Base-by-base conservation (phyloP, 2,329 filamentous ascomycete species). In the Fusarium tjaetaba region DNA sequence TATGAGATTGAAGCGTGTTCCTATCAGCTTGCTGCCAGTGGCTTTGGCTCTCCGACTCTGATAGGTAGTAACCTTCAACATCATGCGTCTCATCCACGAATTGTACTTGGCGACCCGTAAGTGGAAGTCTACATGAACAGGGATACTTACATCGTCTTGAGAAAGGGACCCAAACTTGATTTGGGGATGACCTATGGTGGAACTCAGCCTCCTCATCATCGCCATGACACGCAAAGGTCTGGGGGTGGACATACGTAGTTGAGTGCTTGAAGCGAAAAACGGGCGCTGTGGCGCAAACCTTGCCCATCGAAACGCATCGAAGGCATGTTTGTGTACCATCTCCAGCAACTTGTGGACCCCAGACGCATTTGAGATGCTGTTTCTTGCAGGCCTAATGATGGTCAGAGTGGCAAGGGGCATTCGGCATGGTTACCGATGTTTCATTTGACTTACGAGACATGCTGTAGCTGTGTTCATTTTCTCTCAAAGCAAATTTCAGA, bases 31-130 rank as follows among this genome's bases (percentile, higher is more conserved):
- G 34, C 5, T 57, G 39, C 60, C 51, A 39, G 4, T 30, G 32
- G 13, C 18, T 30, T 39, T 16, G 43, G 11, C 45, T 49, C n/a
- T 45, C 42, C 15, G 36, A 48, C 18, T 59, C 62, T 38, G 18
- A 57, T n/a, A 65, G 28, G 30, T 75, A 75, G 11, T 70, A 45
- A 24, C 61, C 71, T 59, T 73, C 71, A n/a, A 75, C 48, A 45
- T 65, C 62, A 2, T 10, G 34, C 15, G 72, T 74, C 39, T 75
- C 72, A 26, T 74, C 68, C 14, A 75, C 49, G 26, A 75, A 75
- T 14, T 48, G 62, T 16, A 75, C 72, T 75, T 42, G 42, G 18
- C 5, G 30, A 28, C 15, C 18, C 1, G 51, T 41, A 14, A 49
- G 38, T 28, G 1, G 11, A 30, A 43, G 24, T 45, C 51, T 41